Base-by-base conservation (phyloP, 805 yeast species). In the Lipomyces sp. region DNA sequence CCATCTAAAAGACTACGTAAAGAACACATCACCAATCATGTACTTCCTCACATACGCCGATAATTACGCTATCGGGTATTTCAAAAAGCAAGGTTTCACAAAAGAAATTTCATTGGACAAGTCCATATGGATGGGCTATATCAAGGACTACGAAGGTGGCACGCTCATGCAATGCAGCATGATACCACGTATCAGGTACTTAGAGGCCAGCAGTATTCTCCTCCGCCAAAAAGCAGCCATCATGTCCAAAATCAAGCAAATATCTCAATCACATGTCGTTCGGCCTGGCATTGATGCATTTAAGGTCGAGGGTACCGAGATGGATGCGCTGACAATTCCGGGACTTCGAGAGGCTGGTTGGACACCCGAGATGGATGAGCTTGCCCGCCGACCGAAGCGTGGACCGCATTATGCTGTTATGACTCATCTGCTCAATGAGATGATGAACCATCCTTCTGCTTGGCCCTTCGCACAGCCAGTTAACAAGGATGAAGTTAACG, bases 61-160 rank as follows among this genome's bases (percentile, higher is more conserved):
- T 81, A 95, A 95, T 79, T 95, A 95, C 77, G 99, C 99, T 64
- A 94, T 95, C 78, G 99, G 99, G 1, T 95, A 94, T 78, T 95
- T 95, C 83, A 94, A 94, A 74, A 95, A 95, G 75, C 99, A 95
- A 79, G 99, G 99, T 0, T 95, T 95, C 78, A 93, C 98, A 18
- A 95, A 95, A 77, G 98, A 94, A 67, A 90, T 95, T 50, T 84
- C 97, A 6, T 83, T 95, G 64, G 95, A 94, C 48, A 89, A 88
- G 70, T 85, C 86, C 60, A 83, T 88, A 42, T 95, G 99, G 99
- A 91, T 92, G 95, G 99, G 99, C 2, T 95, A 95, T 78, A 95
- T 95, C 75, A 95, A 95, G 78, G 99, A 95, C 80, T 95, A 95
- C 78, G 99, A 95, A 79, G 99, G 99, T 33, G 99, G 98, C 73